Conservation (phyloP, 192 early-diverging fungal species). For the Mortierella claussenii region DNA sequence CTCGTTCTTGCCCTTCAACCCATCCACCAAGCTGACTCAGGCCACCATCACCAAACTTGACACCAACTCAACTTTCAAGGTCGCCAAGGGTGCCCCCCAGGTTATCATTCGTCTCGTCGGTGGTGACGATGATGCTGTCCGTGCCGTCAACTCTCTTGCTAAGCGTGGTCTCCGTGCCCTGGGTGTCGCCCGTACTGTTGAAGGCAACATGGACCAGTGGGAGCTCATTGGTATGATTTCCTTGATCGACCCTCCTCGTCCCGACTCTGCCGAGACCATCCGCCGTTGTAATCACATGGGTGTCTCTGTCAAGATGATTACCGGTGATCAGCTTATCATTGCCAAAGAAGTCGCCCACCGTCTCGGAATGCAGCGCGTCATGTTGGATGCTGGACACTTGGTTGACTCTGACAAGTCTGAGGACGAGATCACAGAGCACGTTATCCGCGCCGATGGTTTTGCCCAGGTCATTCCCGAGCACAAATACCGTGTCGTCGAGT, state of each 20-base stretch:
- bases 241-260: slow-evolving; percentile 83
- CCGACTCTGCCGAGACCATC: slow-evolving; percentile 86
- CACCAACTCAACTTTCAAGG: slow-evolving; percentile 81
- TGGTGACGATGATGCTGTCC: slow-evolving; percentile 83
- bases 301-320: slow-evolving; percentile 91
- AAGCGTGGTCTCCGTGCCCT: slow-evolving; percentile 84
- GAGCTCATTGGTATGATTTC: slow-evolving; percentile 88
- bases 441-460: slow-evolving; percentile 92
- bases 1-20: slow-evolving; percentile 91
- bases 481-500: slow-evolving; percentile 97
- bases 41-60: slow-evolving; percentile 78
- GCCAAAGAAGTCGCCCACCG: slow-evolving; percentile 88
- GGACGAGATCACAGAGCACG: slow-evolving; percentile 85
- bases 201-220: slow-evolving; percentile 74
- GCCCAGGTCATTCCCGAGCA: slow-evolving; percentile 98
- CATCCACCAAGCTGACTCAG: slow-evolving; percentile 87
- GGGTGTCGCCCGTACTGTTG: slow-evolving; percentile 83
- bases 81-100: slow-evolving; percentile 95
- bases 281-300: slow-evolving; percentile 81
- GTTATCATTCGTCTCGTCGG: slow-evolving; percentile 87
- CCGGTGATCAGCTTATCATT: slow-evolving; percentile 90
- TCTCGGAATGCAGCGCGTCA: slow-evolving; percentile 88
- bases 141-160: slow-evolving; percentile 87
- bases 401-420: slow-evolving; percentile 82
- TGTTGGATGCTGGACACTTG: slow-evolving; percentile 87